Conservation (phyloP, 257 asterid species). For the Cynanchum wilfordii region DNA sequence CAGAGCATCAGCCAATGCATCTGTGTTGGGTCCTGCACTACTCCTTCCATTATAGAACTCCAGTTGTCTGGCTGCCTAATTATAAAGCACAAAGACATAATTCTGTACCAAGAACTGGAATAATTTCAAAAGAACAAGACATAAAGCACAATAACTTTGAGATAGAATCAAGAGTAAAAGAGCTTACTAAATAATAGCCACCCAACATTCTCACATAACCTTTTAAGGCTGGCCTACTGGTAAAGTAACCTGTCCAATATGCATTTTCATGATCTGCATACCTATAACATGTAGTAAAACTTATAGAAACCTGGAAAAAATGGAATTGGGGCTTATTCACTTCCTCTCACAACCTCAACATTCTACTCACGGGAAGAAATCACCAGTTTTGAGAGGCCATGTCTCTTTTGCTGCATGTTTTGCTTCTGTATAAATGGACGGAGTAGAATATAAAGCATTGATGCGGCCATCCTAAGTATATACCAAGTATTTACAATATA, state of each 20-base stretch:
- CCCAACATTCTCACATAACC: slow-evolving; percentile 69
- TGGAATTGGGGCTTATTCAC: background rate
- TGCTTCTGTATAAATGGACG: slow-evolving; percentile 68
- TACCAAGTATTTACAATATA: background rate
- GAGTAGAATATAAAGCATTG: slow-evolving; percentile 70
- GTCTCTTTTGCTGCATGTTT: slow-evolving; percentile 53
- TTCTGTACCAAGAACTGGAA: background rate
- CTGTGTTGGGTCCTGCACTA: slow-evolving; percentile 49
- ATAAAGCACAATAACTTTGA: background rate
- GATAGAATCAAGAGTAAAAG: slow-evolving; percentile 19
- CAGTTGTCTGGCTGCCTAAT: slow-evolving; percentile 74
- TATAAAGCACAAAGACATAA: slow-evolving; percentile 4
- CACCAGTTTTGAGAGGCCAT: slow-evolving; percentile 83
- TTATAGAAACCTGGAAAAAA: slow-evolving; percentile 14
- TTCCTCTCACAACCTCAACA: background rate
- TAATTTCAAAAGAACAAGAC: background rate
- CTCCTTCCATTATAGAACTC: slow-evolving; percentile 60
- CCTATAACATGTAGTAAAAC: slow-evolving; percentile 28
- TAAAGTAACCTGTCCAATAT: slow-evolving; percentile 84
- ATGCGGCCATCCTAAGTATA: slow-evolving; percentile 74
- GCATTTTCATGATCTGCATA: slow-evolving; percentile 76
- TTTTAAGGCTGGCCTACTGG: slow-evolving; percentile 73
- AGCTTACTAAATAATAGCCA: slow-evolving; percentile 58
- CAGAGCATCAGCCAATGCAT: slow-evolving; percentile 68
- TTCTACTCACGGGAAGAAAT: slow-evolving; percentile 73